phyloP scores from a whole-genome alignment of 768 basidiomycete genomes.

The Amanita subjunquillea region DNA sequence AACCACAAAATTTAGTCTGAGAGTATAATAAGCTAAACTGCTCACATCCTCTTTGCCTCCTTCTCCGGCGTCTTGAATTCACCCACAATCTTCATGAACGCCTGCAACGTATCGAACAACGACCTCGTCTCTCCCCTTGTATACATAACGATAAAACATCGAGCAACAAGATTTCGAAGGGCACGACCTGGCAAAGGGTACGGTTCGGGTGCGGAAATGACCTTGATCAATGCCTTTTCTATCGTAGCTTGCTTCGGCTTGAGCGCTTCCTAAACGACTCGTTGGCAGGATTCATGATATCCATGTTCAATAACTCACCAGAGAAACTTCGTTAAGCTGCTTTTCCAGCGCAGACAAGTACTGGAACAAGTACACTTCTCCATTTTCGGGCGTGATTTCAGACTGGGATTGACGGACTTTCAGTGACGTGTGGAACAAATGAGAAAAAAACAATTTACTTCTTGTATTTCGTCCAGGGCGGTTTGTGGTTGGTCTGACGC shows the following conservation, averaged over 20 bases:
- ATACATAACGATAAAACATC: slow-evolving; percentile 71
- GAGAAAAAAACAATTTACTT: not conserved
- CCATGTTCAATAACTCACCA: slow-evolving; percentile 31
- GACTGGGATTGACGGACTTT: slow-evolving; percentile 27
- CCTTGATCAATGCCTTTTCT: slow-evolving; percentile 55
- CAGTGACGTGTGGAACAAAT: not conserved
- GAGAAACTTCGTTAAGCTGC: slow-evolving; percentile 33
- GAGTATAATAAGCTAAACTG: not conserved
- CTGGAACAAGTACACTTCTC: slow-evolving; percentile 75
- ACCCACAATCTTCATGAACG: slow-evolving; percentile 61
- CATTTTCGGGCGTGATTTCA: slow-evolving; percentile 62
- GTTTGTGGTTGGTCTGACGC: not conserved
- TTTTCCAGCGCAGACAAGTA: slow-evolving; percentile 68
- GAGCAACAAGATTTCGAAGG: slow-evolving; percentile 64
- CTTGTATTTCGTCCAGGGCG: slow-evolving; percentile 2
- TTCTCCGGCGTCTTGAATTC: slow-evolving; percentile 62
- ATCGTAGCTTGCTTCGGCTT: slow-evolving; percentile 54
- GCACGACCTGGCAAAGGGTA: slow-evolving; percentile 86
- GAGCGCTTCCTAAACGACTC: slow-evolving; percentile 43
- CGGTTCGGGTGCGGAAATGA: slow-evolving; percentile 50
- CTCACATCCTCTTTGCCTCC: slow-evolving; percentile 61
- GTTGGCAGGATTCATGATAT: not conserved
- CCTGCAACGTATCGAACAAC: slow-evolving; percentile 79
- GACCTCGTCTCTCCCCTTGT: slow-evolving; percentile 73
- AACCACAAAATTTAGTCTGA: not conserved